Evolutionary conservation across 768 basidiomycete genomes (phyloP).

Genomic region (Mycena galopus): DNA sequence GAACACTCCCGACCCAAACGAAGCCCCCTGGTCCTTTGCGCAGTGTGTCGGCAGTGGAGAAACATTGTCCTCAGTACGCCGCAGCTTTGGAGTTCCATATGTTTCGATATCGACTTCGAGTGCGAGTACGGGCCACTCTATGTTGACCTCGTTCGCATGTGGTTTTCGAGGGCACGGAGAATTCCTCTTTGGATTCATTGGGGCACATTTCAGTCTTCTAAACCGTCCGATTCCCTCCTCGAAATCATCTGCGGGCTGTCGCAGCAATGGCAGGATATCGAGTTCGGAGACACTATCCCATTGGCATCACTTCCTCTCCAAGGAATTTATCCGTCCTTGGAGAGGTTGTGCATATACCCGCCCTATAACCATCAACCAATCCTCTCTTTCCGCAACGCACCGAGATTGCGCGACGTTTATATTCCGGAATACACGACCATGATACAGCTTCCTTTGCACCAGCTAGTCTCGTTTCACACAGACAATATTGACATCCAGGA

Average conservation of each 20-base stretch:
- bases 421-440: background rate
- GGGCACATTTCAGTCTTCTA: background rate
- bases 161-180: background rate
- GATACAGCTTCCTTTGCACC: background rate
- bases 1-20: slow-evolving; percentile 3
- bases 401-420: background rate
- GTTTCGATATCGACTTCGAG: background rate
- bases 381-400: background rate
- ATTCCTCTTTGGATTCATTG: background rate
- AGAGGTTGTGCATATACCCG: background rate
- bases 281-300: background rate
- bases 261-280: background rate
- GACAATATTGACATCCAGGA: background rate
- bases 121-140: background rate
- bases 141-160: background rate
- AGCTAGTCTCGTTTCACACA: background rate
- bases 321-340: background rate
- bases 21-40: background rate
- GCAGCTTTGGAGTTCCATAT: background rate
- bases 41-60: background rate
- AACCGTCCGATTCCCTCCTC: background rate
- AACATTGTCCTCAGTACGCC: background rate
- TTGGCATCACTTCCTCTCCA: background rate
- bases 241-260: background rate
- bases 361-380: background rate